Evolutionary conservation across 2,329 filamentous ascomycete genomes (phyloP).

Genomic region (Lachnellula cervina): DNA sequence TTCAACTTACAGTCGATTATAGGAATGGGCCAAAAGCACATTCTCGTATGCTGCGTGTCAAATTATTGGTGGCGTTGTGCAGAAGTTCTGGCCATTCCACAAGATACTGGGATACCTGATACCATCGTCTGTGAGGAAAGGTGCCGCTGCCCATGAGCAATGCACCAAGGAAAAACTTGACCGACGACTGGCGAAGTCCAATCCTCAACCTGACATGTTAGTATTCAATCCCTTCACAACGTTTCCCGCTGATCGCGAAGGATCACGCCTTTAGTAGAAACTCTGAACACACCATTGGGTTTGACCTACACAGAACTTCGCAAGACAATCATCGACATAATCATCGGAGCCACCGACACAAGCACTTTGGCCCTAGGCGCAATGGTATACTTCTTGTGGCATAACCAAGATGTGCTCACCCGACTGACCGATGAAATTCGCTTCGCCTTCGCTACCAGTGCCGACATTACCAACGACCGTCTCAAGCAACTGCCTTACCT

Average conservation of each 20-base stretch:
- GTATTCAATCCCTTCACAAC: neutral
- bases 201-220: conserved; percentile 34
- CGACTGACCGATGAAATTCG: conserved; percentile 40
- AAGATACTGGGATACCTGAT: neutral
- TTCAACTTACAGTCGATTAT: neutral
- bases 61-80: no score
- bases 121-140: neutral
- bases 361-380: conserved; percentile 35
- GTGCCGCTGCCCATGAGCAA: conserved; percentile 13
- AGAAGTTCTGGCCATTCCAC: no score
- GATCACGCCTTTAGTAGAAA: conserved; percentile 26
- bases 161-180: conserved; percentile 18
- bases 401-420: conserved; percentile 26
- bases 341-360: conserved; percentile 36
- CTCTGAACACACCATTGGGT: conserved; percentile 15
- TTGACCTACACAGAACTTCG: conserved; percentile 8
- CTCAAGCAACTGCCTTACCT: conserved; percentile 27
- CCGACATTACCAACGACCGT: conserved; percentile 12
- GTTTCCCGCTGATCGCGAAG: neutral
- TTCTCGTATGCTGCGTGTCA: conserved; percentile 17
- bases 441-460: conserved; percentile 31
- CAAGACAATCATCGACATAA: conserved; percentile 13
- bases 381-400: conserved; percentile 20
- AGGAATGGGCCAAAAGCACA: conserved; percentile 27
- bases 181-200: conserved; percentile 3